Evolutionary conservation across 1,139 yeast species (phyloP).

Genomic region (Candida glucosophila): DNA sequence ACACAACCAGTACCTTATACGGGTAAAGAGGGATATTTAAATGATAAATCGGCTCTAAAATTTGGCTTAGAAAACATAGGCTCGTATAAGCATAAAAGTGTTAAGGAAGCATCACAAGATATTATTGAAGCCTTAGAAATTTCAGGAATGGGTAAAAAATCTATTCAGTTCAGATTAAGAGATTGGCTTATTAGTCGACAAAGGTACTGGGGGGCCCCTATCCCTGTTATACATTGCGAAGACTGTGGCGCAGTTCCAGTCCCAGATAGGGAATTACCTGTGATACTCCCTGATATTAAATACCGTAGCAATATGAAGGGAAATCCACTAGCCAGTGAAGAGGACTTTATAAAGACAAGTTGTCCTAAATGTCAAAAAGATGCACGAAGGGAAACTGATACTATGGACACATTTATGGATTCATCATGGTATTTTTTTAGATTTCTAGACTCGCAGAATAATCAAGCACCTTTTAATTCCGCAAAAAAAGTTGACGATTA

Average conservation of each 20-base stretch:
- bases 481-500: constrained; percentile 39
- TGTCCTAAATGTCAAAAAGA: constrained; percentile 77
- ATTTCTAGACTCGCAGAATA: constrained; percentile 66
- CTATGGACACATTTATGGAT: constrained; percentile 98
- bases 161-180: constrained; percentile 57
- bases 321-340: constrained; percentile 61
- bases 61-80: constrained; percentile 33
- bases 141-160: constrained; percentile 32
- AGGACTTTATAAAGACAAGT: constrained; percentile 59
- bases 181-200: constrained; percentile 96
- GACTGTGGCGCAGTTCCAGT: constrained; percentile 86
- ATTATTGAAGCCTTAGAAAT: constrained; percentile 36
- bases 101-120: constrained; percentile 41
- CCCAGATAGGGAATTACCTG: constrained; percentile 81
- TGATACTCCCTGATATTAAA: constrained; percentile 54
- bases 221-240: constrained; percentile 84
- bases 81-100: constrained; percentile 39
- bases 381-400: constrained; percentile 89
- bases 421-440: constrained; percentile 95
- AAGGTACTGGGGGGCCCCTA: constrained; percentile 98
- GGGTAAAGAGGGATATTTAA: constrained; percentile 45
- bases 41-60: constrained; percentile 18
- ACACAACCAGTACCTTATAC: constrained; percentile 31
- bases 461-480: constrained; percentile 37
- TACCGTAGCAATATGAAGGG: constrained; percentile 42